Evolutionary conservation across 805 yeast species (phyloP).

Genomic region (Lipomyces sp.): DNA sequence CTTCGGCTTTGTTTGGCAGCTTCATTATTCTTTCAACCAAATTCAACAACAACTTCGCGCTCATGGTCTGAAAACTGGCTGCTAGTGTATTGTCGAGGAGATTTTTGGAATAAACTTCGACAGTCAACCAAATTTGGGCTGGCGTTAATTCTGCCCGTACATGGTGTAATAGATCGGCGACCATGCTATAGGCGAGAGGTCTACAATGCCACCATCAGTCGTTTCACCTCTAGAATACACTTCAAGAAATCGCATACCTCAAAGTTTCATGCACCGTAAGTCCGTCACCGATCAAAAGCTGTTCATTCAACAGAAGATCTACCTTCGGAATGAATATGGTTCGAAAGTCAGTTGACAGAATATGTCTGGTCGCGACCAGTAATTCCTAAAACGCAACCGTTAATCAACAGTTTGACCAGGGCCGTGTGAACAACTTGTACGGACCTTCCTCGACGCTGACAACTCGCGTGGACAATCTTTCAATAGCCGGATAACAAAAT

Average conservation of each 20-base stretch:
- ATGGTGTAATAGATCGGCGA: conserved; percentile 94
- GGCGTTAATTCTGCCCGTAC: conserved; percentile 82
- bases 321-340: conserved; percentile 81
- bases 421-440: background rate
- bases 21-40: conserved; percentile 86
- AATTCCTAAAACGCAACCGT: conserved; percentile 55
- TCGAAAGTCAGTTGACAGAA: conserved; percentile 87
- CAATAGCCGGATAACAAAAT: conserved; percentile 77
- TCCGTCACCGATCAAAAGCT: conserved; percentile 88
- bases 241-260: conserved; percentile 45
- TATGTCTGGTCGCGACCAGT: conserved; percentile 91
- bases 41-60: conserved; percentile 86
- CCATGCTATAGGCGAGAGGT: conserved; percentile 91
- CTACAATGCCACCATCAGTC: conserved; percentile 10
- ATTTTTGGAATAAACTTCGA: conserved; percentile 77
- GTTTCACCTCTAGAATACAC: background rate
- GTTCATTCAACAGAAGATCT: conserved; percentile 82
- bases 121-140: conserved; percentile 85
- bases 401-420: background rate
- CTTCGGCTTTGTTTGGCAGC: conserved; percentile 75
- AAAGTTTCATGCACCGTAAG: conserved; percentile 87
- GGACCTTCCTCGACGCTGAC: conserved; percentile 77
- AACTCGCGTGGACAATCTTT: conserved; percentile 96
- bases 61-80: conserved; percentile 91
- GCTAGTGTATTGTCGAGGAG: conserved; percentile 82